Evolutionary conservation across 2,329 filamentous ascomycete species (phyloP), one percentile per base, ranked within the genome.

Genomic region (Emericellopsis atlantica): DNA sequence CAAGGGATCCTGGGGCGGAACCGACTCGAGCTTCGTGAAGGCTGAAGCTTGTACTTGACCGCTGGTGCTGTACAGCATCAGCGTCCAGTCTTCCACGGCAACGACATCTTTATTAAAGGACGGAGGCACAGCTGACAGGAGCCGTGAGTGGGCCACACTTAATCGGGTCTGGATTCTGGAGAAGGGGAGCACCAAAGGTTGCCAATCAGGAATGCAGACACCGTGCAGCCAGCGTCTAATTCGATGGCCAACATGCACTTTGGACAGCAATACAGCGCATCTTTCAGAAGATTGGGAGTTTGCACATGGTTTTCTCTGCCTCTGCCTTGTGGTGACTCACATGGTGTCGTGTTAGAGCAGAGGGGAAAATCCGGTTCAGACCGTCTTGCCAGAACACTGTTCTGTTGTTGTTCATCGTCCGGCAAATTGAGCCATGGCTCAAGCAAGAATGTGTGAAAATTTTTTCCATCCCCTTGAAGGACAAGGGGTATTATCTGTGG

Each of bases 261-360:
- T 42, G 44, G 45, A 43, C 43, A 45, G 43, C 45, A 47, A 47
- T 43, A 47, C 45, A 45, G 43, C 40, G 41, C 43, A 38, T 39
- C 44, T 31, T 22, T 39, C 32, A 37, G 38, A 34, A 39, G 22
- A 40, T 47, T 47, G 45, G 45, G 44, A 47, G 43, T 37, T n/a
- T 33, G 45, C 45, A 45, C 45, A 42, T 47, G 16, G n/a, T 31
- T 33, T 36, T 11, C 8, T 14, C 4, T 10, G 33, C 9, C 16
- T 6, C 14, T 36, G n/a, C n/a, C n/a, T n/a, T n/a, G 5, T 29
- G 32, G 32, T 41, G 40, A 41, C 16, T 41, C 40, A 41, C 22
- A 40, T 18, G 39, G 32, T 24, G 39, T 39, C 22, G 15, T 22
- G 23, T 37, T 40, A 35, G 32, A 15, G 32, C n/a, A 15, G 32